These are phyloP conservation scores for Chlorella ohadii DNA, from an alignment of 139 green algal species.

Conservation along the genomic window DNA sequence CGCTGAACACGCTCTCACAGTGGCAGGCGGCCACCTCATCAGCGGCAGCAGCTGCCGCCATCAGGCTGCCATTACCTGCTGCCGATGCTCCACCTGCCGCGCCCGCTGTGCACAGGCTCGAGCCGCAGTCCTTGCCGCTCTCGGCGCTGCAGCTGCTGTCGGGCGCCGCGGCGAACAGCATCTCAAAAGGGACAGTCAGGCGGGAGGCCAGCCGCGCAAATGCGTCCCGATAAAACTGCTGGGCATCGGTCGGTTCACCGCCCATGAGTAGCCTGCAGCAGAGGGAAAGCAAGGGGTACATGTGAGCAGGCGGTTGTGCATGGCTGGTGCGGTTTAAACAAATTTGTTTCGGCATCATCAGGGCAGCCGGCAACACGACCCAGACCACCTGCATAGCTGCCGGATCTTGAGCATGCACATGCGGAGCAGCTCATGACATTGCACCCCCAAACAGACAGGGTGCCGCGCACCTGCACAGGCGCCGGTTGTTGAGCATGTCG, in stretches of 20 bases:
- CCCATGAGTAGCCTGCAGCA: neutral
- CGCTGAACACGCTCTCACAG: conserved; percentile 7
- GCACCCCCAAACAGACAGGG: too few relatives aligned
- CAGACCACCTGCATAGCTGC: too few relatives aligned
- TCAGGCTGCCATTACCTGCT: neutral
- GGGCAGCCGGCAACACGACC: too few relatives aligned
- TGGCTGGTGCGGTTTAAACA: too few relatives aligned
- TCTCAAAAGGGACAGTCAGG: too few relatives aligned
- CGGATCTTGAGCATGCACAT: too few relatives aligned
- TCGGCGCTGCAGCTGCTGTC: neutral
- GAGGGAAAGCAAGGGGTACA: neutral
- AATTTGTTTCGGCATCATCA: too few relatives aligned
- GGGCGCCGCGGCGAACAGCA: too few relatives aligned
- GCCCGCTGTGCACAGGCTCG: neutral
- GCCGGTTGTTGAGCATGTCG: conserved; percentile 22
- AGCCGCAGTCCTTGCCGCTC: neutral
- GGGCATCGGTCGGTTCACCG: neutral
- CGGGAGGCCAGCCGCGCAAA: neutral
- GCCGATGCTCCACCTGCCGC: too few relatives aligned
- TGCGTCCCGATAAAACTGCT: neutral
- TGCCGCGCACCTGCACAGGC: conserved; percentile 11
- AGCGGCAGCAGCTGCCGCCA: neutral
- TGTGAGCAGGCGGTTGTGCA: neutral
- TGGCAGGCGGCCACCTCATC: neutral
- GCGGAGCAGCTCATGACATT: too few relatives aligned